These are phyloP conservation scores for Arabis alpina DNA, from an alignment of 345 rosid genomes.

Conservation along the genomic window DNA sequence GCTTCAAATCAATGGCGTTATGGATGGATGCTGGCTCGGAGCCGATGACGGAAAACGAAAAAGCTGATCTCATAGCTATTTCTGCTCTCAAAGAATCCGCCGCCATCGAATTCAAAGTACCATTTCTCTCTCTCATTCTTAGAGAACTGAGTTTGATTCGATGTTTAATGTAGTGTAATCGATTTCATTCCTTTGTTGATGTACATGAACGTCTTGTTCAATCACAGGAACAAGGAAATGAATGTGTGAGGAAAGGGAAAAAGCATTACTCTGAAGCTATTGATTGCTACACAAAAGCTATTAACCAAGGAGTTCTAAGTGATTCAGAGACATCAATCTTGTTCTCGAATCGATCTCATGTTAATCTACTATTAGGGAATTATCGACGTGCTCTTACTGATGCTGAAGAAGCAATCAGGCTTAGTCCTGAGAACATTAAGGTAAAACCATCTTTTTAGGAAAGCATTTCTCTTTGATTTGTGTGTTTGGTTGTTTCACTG, in stretches of 20 bases:
- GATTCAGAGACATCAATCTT: conserved; percentile 66
- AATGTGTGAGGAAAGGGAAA: conserved; percentile 85
- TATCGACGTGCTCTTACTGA: conserved; percentile 75
- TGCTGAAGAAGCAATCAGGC: conserved; percentile 72
- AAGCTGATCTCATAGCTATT: conserved; percentile 70
- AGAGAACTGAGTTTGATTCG: conserved; percentile 9
- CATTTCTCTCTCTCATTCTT: background rate
- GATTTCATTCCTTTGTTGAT: background rate
- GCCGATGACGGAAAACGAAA: conserved; percentile 67
- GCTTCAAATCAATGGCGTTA: conserved; percentile 62
- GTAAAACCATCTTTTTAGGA: conserved; percentile 30
- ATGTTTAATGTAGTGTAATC: background rate
- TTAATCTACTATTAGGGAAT: conserved; percentile 79
- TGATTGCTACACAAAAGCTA: conserved; percentile 80
- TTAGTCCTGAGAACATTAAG: conserved; percentile 67
- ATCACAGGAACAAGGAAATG: conserved; percentile 81
- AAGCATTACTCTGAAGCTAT: conserved; percentile 81
- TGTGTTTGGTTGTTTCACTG: background rate
- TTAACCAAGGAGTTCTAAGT: conserved; percentile 64
- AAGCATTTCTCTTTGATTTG: background rate
- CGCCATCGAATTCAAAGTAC: conserved; percentile 89
- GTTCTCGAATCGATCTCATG: conserved; percentile 86
- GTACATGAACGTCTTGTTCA: background rate
- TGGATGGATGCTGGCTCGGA: conserved; percentile 83
- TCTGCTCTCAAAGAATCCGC: conserved; percentile 85